Percentiles rank a stretch among this genome's conserved stretches.
Conservation (phyloP, 495 filamentous ascomycete species). For the Chaetomium fimeti region DNA sequence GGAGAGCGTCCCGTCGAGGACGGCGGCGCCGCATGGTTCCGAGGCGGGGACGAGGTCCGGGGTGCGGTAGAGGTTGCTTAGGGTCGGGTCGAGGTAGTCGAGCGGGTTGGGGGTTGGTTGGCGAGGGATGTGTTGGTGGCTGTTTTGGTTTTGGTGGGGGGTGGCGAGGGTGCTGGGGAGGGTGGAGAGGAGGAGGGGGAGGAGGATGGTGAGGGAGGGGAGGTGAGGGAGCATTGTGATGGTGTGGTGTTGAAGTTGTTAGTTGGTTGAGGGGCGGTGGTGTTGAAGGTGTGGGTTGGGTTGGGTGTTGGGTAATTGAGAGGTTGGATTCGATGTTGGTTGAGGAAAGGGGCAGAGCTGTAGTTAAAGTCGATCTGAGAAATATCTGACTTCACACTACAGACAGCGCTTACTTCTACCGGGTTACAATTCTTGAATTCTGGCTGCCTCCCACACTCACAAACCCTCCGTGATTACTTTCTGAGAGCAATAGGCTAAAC, state of each 20-base stretch:
- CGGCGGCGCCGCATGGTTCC: not conserved
- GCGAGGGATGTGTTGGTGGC: not conserved
- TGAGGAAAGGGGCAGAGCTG: not conserved
- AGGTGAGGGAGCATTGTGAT: not conserved
- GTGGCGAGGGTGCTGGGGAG: not conserved
- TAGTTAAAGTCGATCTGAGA: not conserved
- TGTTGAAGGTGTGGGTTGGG: too few species aligned
- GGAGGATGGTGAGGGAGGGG: not conserved
- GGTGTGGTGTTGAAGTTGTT: too few species aligned
- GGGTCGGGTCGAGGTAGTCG: slow-evolving; percentile 11
- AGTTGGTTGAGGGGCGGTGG: too few species aligned
- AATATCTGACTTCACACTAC: not conserved
- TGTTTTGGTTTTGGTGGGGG: not conserved
- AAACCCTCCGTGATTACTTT: not conserved
- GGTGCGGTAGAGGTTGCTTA: not conserved
- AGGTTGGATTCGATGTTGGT: not conserved
- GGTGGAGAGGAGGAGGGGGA: not conserved
- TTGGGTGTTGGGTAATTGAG: not conserved
- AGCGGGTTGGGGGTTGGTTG: slow-evolving; percentile 13
- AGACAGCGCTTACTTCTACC: not conserved
- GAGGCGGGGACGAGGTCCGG: not conserved
- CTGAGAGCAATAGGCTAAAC: not conserved
- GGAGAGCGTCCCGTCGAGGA: not conserved
- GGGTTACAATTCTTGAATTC: not conserved
- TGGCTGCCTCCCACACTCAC: too few species aligned